Conservation (phyloP, 2,329 filamentous ascomycete genomes). For the Sarocladium kiliense region DNA sequence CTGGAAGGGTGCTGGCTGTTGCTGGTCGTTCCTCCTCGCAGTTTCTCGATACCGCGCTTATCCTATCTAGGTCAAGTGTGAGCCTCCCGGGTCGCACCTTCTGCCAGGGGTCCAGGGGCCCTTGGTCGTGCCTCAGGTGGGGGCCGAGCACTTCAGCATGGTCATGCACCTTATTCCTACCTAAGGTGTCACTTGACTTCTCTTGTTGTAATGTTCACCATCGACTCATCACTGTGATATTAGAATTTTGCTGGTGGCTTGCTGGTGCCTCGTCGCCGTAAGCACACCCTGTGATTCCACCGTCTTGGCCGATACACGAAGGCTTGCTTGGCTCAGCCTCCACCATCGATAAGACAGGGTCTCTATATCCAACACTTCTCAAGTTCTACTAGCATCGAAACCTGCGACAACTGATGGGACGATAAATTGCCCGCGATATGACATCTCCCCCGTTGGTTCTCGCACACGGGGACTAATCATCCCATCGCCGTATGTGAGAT, state of each 20-base stretch:
- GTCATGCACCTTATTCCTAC: neutral
- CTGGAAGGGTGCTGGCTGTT: neutral
- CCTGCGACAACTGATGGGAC: constrained; percentile 1
- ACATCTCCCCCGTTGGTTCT: neutral
- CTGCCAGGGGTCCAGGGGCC: neutral
- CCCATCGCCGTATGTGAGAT: neutral
- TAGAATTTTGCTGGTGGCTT: no score
- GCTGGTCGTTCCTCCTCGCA: neutral
- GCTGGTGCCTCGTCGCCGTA: no score
- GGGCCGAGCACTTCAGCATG: neutral
- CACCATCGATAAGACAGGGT: neutral
- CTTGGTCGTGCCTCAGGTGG: neutral
- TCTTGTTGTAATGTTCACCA: no score
- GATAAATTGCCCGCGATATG: neutral
- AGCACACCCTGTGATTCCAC: neutral
- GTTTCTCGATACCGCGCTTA: neutral
- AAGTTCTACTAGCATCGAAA: neutral
- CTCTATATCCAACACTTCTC: neutral
- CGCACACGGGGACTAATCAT: neutral
- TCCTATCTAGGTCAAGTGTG: neutral
- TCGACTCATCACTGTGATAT: no score
- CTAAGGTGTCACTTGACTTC: no score
- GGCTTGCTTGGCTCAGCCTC: neutral
- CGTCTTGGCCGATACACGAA: neutral
- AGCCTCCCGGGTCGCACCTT: neutral